phyloP scores from a whole-genome alignment of 2,329 filamentous ascomycete species.

The Microcyclospora tardicrescens region DNA sequence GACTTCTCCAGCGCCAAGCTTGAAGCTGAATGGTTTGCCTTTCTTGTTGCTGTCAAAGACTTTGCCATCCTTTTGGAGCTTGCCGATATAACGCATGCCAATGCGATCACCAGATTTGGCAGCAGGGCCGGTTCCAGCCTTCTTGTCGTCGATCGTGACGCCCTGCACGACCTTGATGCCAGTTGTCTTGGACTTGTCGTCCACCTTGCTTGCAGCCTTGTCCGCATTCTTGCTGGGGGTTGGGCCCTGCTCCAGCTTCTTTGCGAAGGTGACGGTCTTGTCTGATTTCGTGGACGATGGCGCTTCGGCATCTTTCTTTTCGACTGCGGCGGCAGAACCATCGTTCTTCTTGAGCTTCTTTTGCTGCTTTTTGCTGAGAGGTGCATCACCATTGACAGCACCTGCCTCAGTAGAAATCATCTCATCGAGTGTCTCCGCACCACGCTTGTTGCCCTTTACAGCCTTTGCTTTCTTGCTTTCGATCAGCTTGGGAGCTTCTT shows the following conservation, averaged over 20 bases:
- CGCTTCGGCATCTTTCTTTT: constrained; percentile 44
- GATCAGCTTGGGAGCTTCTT: constrained; percentile 46
- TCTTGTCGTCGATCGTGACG: constrained; percentile 91
- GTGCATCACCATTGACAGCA: constrained; percentile 48
- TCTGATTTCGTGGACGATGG: constrained; percentile 45
- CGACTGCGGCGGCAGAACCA: constrained; percentile 61
- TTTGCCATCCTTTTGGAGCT: constrained; percentile 77
- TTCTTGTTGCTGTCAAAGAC: constrained; percentile 98
- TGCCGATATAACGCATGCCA: constrained; percentile 95
- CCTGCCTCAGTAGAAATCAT: constrained; percentile 64
- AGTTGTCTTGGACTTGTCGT: constrained; percentile 34
- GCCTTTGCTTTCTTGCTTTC: constrained; percentile 61
- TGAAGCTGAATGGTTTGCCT: constrained; percentile 94
- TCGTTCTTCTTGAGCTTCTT: constrained; percentile 99
- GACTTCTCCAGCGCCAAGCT: constrained; percentile 84
- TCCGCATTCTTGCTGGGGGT: constrained; percentile 50
- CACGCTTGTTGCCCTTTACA: constrained; percentile 65
- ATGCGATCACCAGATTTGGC: constrained; percentile 86
- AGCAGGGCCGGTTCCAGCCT: constrained; percentile 67
- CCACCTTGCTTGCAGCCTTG: constrained; percentile 27
- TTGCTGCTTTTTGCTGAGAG: constrained; percentile 88
- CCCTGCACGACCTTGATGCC: constrained; percentile 72
- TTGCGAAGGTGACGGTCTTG: constrained; percentile 98
- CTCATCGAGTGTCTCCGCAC: constrained; percentile 57
- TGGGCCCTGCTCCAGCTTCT: constrained; percentile 95